Percentiles rank a stretch among this genome's conserved stretches.
phyloP scores from a whole-genome alignment of 257 asterid species.

The Plantago elongata region DNA sequence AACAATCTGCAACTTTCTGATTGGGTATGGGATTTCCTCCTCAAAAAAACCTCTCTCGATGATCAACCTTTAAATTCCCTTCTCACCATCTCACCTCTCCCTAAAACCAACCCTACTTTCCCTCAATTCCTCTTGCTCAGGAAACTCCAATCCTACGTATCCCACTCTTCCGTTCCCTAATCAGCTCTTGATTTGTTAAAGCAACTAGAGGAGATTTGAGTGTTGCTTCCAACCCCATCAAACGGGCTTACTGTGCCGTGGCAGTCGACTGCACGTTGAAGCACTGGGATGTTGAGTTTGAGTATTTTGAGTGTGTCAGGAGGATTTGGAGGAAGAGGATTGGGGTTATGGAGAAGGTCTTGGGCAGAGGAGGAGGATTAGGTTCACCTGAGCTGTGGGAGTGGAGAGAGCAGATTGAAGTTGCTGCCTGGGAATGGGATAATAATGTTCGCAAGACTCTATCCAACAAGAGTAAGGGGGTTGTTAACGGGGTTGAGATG shows the following conservation, averaged over 20 bases:
- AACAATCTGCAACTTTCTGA: neutral
- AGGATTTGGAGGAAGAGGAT: neutral
- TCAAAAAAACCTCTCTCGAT: neutral
- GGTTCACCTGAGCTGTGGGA: neutral
- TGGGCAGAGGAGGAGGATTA: neutral
- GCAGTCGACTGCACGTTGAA: neutral
- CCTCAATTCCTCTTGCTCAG: neutral
- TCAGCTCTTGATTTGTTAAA: neutral
- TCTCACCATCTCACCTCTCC: neutral
- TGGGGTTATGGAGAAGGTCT: neutral
- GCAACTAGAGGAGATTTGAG: neutral
- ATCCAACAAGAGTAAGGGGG: neutral
- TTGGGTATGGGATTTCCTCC: neutral
- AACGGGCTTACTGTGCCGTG: neutral
- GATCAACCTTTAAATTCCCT: neutral
- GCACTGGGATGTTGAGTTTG: neutral
- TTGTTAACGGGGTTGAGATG: neutral
- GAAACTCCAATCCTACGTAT: neutral
- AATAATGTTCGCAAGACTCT: neutral
- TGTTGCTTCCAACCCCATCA: neutral
- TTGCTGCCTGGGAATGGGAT: slow-evolving; percentile 6
- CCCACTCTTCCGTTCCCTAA: neutral
- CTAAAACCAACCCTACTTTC: neutral
- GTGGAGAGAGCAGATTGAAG: neutral
- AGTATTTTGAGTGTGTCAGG: neutral